Evolutionary conservation across 345 rosid species (phyloP).

Genomic region (Sonneratia alba): DNA sequence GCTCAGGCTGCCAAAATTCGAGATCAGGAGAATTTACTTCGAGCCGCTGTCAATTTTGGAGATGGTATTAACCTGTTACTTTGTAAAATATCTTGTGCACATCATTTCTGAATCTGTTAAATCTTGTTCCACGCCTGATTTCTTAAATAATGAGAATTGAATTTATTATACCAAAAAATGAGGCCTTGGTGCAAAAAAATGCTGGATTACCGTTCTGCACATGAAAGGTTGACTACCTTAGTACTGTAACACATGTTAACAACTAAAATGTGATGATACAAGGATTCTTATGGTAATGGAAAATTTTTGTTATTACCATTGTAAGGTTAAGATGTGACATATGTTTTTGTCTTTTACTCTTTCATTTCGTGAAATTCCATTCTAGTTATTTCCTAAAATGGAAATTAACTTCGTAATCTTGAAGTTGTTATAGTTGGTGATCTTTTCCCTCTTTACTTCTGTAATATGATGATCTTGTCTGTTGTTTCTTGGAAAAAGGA

Average conservation of each 20-base stretch:
- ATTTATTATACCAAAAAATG: neutral
- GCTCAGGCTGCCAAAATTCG: slow-evolving; percentile 79
- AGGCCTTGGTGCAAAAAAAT: neutral
- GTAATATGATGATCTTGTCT: neutral
- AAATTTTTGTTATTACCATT: neutral
- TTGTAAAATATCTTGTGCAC: neutral
- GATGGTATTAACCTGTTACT: slow-evolving; percentile 33
- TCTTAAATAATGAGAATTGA: neutral
- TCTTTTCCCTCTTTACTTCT: neutral
- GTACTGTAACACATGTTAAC: neutral
- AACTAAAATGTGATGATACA: neutral
- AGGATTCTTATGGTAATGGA: neutral
- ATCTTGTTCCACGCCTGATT: neutral
- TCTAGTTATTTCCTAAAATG: neutral
- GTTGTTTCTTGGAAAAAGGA: neutral
- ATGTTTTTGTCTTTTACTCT: neutral
- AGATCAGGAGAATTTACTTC: slow-evolving; percentile 71
- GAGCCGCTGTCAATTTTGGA: slow-evolving; percentile 70
- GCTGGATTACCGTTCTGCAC: neutral
- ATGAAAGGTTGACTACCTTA: neutral
- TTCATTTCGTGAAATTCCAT: neutral
- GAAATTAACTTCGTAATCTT: neutral
- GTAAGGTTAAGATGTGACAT: neutral
- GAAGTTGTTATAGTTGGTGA: neutral
- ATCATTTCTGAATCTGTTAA: neutral